Base-by-base conservation (phyloP, 495 filamentous ascomycete genomes). In the Durotheca rogersii region DNA sequence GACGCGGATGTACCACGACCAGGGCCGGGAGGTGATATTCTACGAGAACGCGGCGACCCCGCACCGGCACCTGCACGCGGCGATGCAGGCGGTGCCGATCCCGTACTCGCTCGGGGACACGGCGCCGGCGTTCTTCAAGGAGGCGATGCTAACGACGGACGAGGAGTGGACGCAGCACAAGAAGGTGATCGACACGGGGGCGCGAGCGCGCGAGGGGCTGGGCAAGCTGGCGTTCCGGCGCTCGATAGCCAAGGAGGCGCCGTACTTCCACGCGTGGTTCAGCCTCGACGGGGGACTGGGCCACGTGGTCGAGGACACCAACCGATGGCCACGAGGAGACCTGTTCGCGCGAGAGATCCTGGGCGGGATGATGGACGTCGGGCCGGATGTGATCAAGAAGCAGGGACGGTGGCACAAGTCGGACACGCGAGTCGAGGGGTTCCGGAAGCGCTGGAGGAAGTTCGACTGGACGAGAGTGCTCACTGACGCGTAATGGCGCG, bases 251-350 rank as follows among this genome's bases (percentile, higher is more conserved):
- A 96, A 95, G 73, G 93, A 98, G 72, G 95, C 95, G 90, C 93
- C 93, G 17, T 98, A 98, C 65, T 97, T 98, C 68, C 93, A 98
- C 56, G 91, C 90, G 11, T 98, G 90, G 90, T 96, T 97, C 64
- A 80, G 83, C 50, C 68, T 98, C 5, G 89, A 97, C 64, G 94
- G 94, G 3, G 93, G 93, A 1, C 63, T 98, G 43, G 93, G 90
- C 0, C 93, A 98, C 64, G 78, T 98, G 20, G 86, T 98, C 7
- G 93, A 98, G 69, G 89, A 97, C 62, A 74, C 80, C 32, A 81
- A 83, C 47, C 75, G 84, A 43, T 98, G 94, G 93, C 94, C 94
- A 1, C 85, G 78, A 54, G 92, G 92, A 1, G 93, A 98, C 72
- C 69, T 96, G 37, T 98, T 98, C 70, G 93, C 92, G 1, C 72